Conservation (phyloP, 2,329 filamentous ascomycete genomes). For the Elsinoe ampelina region DNA sequence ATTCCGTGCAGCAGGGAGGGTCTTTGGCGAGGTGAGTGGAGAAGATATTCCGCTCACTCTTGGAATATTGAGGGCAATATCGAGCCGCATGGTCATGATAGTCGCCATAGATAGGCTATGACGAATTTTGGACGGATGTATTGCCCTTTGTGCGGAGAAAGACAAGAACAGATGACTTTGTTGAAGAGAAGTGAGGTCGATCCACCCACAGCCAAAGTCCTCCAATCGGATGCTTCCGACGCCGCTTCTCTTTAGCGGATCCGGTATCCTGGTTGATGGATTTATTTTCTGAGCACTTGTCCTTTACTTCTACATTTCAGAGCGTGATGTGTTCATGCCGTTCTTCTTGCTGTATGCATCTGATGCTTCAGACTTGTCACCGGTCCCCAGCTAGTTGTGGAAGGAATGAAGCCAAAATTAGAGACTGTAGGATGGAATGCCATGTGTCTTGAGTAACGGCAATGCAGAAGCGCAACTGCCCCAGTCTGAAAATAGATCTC, state of each 20-base stretch:
- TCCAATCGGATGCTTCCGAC: slow-evolving; percentile 4
- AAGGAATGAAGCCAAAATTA: neutral
- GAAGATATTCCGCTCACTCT: neutral
- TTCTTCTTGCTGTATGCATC: too few relatives aligned
- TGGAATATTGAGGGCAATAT: neutral
- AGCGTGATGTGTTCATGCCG: too few relatives aligned
- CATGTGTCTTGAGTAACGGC: slow-evolving; percentile 7
- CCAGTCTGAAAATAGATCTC: neutral
- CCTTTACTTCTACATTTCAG: neutral
- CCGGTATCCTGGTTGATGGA: neutral
- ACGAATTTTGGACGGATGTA: neutral
- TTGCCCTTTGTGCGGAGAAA: neutral
- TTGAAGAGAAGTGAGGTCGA: neutral
- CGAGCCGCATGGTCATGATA: neutral
- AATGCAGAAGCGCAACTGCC: slow-evolving; percentile 6
- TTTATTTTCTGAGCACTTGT: neutral
- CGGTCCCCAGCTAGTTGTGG: too few relatives aligned
- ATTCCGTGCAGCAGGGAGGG: neutral
- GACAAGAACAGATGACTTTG: neutral
- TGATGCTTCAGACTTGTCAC: too few relatives aligned
- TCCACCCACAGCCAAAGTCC: neutral
- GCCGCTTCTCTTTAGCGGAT: neutral
- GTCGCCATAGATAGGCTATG: too few relatives aligned
- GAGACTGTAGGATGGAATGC: neutral
- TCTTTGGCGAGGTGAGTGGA: neutral